These are phyloP conservation scores for Micromonas commoda DNA, from an alignment of 139 green algal species.

Conservation along the genomic window DNA sequence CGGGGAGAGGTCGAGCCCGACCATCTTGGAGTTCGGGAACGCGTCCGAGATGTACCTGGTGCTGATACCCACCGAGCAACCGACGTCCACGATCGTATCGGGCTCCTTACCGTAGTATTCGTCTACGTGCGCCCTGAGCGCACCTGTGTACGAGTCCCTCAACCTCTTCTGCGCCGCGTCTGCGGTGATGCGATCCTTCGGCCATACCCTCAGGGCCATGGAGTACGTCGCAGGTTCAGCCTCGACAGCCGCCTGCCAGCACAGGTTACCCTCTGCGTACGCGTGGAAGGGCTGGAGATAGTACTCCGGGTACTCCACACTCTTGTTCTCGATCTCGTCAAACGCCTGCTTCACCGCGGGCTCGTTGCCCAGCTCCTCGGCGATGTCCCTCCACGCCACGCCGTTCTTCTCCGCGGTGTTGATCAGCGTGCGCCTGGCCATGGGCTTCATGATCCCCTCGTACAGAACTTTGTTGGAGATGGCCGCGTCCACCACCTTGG, in stretches of 20 bases:
- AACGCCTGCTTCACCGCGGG: not conserved
- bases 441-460: slow-evolving; percentile 27
- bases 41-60: slow-evolving; percentile 54
- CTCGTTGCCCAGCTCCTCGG: slow-evolving; percentile 1
- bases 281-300: slow-evolving; percentile 45
- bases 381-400: slow-evolving; percentile 23
- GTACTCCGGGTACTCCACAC: slow-evolving; percentile 32
- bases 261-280: slow-evolving; percentile 44
- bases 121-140: slow-evolving; percentile 1
- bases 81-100: slow-evolving; percentile 31
- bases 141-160: slow-evolving; percentile 23
- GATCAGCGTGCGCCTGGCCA: slow-evolving; percentile 33
- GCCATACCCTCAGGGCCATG: slow-evolving; percentile 34
- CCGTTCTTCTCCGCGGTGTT: slow-evolving; percentile 41
- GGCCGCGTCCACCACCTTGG: slow-evolving; percentile 20
- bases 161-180: slow-evolving; percentile 24
- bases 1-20: slow-evolving; percentile 56
- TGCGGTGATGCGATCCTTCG: slow-evolving; percentile 28
- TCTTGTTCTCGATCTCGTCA: slow-evolving; percentile 21
- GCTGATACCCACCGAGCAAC: slow-evolving; percentile 74
- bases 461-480: slow-evolving; percentile 24
- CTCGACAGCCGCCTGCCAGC: slow-evolving; percentile 39
- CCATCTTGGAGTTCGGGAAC: slow-evolving; percentile 50
- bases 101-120: slow-evolving; percentile 21
- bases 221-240: slow-evolving; percentile 32